Percentiles rank a stretch among this genome's conserved stretches.
Evolutionary conservation across 441 rosid genomes (phyloP).

Genomic region (Eutrema salsugineum): DNA sequence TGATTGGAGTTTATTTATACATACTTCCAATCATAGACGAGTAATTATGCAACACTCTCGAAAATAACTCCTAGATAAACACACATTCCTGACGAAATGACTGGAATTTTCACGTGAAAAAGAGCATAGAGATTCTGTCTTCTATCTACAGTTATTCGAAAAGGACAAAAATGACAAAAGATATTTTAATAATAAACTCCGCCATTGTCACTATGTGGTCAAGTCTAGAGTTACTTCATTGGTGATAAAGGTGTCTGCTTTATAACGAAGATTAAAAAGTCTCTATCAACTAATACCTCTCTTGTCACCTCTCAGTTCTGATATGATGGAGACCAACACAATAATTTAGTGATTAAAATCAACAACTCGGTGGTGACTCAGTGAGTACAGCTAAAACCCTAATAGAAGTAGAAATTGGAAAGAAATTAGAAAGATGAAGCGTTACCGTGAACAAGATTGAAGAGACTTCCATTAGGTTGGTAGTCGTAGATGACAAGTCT

Average conservation of each 20-base stretch:
- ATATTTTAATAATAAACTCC: not conserved
- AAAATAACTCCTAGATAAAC: conserved; percentile 21
- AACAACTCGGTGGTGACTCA: conserved; percentile 22
- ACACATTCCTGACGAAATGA: conserved; percentile 27
- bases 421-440: not conserved
- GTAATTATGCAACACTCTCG: not conserved
- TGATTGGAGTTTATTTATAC: not conserved
- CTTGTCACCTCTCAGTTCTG: not conserved
- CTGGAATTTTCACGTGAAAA: conserved; percentile 30
- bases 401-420: not conserved
- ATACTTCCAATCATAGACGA: conserved; percentile 7
- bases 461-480: conserved; percentile 89
- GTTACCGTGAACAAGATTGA: conserved; percentile 80
- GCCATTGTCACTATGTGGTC: conserved; percentile 21
- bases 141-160: conserved; percentile 14
- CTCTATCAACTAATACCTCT: not conserved
- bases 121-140: conserved; percentile 20
- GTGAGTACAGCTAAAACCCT: conserved; percentile 13
- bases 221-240: not conserved
- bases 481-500: conserved; percentile 79
- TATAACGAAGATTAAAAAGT: not conserved
- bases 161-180: not conserved
- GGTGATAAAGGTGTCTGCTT: not conserved
- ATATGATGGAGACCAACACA: not conserved
- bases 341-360: not conserved